Evolutionary conservation across 2,329 filamentous ascomycete species (phyloP).

Genomic region (Coniosporium tulheliwenetii): DNA sequence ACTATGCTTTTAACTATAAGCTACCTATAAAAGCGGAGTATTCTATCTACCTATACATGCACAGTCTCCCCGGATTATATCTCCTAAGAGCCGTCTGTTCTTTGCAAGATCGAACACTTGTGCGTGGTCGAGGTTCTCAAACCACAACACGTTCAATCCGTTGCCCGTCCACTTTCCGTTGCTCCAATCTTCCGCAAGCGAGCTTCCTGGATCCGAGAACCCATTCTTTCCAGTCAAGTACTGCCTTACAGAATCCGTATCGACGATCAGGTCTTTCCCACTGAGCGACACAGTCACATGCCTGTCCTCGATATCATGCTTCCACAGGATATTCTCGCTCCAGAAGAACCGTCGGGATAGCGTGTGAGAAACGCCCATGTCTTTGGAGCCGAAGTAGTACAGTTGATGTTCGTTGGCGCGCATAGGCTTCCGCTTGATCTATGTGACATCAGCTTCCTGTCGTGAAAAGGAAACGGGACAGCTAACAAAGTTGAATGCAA

Average conservation of each 20-base stretch:
- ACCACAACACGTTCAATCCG: conserved; percentile 44
- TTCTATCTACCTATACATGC: no score
- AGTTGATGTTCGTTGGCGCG: conserved; percentile 55
- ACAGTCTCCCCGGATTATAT: no score
- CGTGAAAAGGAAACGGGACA: conserved; percentile 1
- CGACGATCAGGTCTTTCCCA: conserved; percentile 48
- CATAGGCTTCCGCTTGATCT: conserved; percentile 7
- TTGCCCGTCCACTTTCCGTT: conserved; percentile 17
- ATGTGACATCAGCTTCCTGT: no score
- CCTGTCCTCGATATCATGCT: conserved; percentile 40
- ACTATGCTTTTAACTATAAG: no score
- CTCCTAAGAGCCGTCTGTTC: no score
- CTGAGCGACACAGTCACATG: conserved; percentile 42
- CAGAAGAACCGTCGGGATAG: conserved; percentile 56
- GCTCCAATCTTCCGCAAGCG: conserved; percentile 13
- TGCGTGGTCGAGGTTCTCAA: conserved; percentile 45
- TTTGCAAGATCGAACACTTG: conserved; percentile 35
- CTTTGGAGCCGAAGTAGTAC: conserved; percentile 54
- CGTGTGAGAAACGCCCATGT: conserved; percentile 49
- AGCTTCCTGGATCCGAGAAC: neutral
- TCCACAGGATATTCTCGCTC: conserved; percentile 56
- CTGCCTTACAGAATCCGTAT: conserved; percentile 39
- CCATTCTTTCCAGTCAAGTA: conserved; percentile 32
- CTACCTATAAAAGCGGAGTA: no score
- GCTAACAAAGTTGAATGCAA: conserved; percentile 56